Evolutionary conservation across 805 yeast genomes (phyloP).

Genomic region (Ogataea philodendri): DNA sequence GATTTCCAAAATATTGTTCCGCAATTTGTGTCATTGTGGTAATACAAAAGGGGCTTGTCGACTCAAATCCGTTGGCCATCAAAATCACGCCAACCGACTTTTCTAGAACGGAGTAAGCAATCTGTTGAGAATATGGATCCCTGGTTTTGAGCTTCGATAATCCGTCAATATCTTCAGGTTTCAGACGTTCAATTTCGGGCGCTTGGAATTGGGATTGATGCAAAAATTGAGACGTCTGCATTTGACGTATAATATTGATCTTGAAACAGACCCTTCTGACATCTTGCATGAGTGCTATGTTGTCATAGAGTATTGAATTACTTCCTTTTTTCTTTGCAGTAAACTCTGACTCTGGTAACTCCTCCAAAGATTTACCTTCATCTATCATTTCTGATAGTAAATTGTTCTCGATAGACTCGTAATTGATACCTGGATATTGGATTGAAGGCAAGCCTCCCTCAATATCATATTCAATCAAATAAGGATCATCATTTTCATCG

Average conservation of each 20-base stretch:
- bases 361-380: constrained; percentile 33
- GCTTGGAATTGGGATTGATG: constrained; percentile 72
- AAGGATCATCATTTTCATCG: constrained; percentile 59
- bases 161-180: constrained; percentile 73
- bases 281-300: constrained; percentile 79
- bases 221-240: constrained; percentile 79
- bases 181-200: constrained; percentile 60
- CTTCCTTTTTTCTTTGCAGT: constrained; percentile 53
- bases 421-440: constrained; percentile 46
- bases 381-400: constrained; percentile 39
- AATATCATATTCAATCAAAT: constrained; percentile 80
- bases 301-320: constrained; percentile 56
- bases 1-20: constrained; percentile 70
- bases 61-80: constrained; percentile 92
- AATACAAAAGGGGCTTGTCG: constrained; percentile 73
- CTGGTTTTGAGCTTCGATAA: constrained; percentile 71
- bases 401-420: constrained; percentile 45
- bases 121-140: constrained; percentile 55
- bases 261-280: constrained; percentile 86
- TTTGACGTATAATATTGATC: constrained; percentile 80
- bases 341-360: constrained; percentile 40
- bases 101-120: constrained; percentile 64
- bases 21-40: constrained; percentile 81
- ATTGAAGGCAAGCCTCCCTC: constrained; percentile 76
- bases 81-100: constrained; percentile 73